These are phyloP conservation scores for Leonotis leonurus DNA, from an alignment of 257 asterid genomes.

Conservation along the genomic window DNA sequence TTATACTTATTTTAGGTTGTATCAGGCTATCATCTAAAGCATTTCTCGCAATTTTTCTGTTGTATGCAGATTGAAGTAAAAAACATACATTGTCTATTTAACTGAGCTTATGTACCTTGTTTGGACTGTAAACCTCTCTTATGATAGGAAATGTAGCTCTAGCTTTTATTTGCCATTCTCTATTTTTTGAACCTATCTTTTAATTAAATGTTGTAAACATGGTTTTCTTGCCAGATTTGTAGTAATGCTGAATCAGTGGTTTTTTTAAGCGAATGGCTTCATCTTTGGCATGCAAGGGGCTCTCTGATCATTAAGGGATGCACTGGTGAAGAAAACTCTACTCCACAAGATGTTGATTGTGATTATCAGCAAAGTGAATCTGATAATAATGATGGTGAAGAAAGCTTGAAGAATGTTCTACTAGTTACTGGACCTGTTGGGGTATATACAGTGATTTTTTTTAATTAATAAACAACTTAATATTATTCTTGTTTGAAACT, in stretches of 20 bases:
- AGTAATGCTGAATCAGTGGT: conserved; percentile 76
- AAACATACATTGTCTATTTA: no score
- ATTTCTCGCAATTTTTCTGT: no score
- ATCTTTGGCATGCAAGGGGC: conserved; percentile 70
- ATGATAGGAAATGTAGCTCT: conserved; percentile 4
- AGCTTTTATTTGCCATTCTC: not conserved
- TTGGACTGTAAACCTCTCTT: not conserved
- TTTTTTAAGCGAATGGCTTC: conserved; percentile 78
- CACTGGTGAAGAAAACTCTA: conserved; percentile 24
- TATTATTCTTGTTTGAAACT: not conserved
- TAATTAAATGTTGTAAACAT: conserved; percentile 9
- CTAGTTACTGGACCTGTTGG: conserved; percentile 96
- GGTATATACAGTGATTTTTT: conserved; percentile 45
- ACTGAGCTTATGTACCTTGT: not conserved
- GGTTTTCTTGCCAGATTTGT: conserved; percentile 56
- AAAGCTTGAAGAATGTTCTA: conserved; percentile 74
- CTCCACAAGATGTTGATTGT: conserved; percentile 29
- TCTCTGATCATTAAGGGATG: conserved; percentile 31
- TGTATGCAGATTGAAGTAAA: no score
- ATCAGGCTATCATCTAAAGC: no score
- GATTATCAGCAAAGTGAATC: conserved; percentile 50
- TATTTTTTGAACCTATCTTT: not conserved
- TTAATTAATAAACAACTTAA: not conserved
- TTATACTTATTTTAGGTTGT: no score
- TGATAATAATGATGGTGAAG: conserved; percentile 45